Evolutionary conservation across 257 asterid genomes (phyloP), one percentile per base, ranked within the genome.

Genomic region (Plantago elongata): DNA sequence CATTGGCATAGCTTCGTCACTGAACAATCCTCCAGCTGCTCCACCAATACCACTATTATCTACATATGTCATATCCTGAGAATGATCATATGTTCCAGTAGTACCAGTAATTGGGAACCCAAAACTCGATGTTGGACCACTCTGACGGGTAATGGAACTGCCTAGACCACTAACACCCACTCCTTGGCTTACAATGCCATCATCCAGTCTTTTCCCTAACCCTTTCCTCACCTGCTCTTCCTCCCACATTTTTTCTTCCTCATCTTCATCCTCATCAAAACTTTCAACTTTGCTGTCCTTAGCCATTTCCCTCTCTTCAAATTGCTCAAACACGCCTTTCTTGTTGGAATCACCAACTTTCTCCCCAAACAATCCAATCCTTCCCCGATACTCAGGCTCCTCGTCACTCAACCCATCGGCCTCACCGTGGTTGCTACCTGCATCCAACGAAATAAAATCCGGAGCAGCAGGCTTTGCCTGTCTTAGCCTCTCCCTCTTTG

Each of bases 191-290:
- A 74, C 79, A 64, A 79, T 71, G 45, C 84, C 83, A 40, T 92
- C 96, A 59, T 89, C 97, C 14, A 89, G 61, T 71, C 97, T 84
- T 78, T 86, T 92, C 1, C 99, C 99, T 62, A 90, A 74, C 60
- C 96, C 99, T 64, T 89, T 93, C 70, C 99, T 89, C 54, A 85
- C 91, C 74, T 89, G 97, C 69, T 87, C 97, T 77, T 87, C 99
- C 71, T 93, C 97, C 99, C 99, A 93, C 88, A 85, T 76, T 66
- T 79, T 89, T 44, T 89, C 99, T 80, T 85, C 90, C 72, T 89
- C 99, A 37, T 89, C 98, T 57, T 92, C 96, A 43, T 77, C 94
- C 59, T 74, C 80, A 27, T 64, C 67, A 58, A 22, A 81, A 66
- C 67, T 69, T 45, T 52, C 83, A 40, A 59, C 59, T 15, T 72